Conservation (phyloP, 306 rosid species). For the peach (Prunus persica) region DNA sequence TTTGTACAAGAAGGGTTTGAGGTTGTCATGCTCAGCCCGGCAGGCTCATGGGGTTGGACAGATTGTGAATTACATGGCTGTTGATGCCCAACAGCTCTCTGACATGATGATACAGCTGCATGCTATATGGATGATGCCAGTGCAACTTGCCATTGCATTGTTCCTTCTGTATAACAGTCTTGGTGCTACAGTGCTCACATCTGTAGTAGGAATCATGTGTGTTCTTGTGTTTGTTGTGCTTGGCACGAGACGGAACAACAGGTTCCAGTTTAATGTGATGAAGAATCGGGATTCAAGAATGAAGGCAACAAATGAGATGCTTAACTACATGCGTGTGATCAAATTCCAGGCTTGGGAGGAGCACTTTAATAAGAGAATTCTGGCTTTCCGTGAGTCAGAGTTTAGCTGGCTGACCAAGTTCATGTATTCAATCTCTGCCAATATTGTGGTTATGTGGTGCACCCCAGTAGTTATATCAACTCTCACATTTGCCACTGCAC, state of each 20-base stretch:
- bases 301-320: slow-evolving; percentile 97
- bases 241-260: slow-evolving; percentile 48
- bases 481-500: slow-evolving; percentile 70
- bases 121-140: slow-evolving; percentile 84
- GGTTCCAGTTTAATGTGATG: slow-evolving; percentile 65
- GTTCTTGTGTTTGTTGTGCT: slow-evolving; percentile 44
- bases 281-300: slow-evolving; percentile 80
- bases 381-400: slow-evolving; percentile 53
- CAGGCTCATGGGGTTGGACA: slow-evolving; percentile 92
- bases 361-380: slow-evolving; percentile 70
- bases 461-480: slow-evolving; percentile 67
- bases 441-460: slow-evolving; percentile 69
- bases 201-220: slow-evolving; percentile 45
- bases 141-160: slow-evolving; percentile 65
- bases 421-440: slow-evolving; percentile 60
- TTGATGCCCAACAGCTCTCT: slow-evolving; percentile 83
- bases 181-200: slow-evolving; percentile 53
- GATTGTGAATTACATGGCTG: slow-evolving; percentile 96
- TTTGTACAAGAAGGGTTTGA: slow-evolving; percentile 79
- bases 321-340: slow-evolving; percentile 90
- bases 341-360: slow-evolving; percentile 99
- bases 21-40: slow-evolving; percentile 70
- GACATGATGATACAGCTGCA: slow-evolving; percentile 93
- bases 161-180: slow-evolving; percentile 57
- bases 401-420: slow-evolving; percentile 84